Evolutionary conservation across 2,329 filamentous ascomycete species (phyloP), one percentile per base, ranked within the genome.

Genomic region (Stagonosporopsis vannaccii): DNA sequence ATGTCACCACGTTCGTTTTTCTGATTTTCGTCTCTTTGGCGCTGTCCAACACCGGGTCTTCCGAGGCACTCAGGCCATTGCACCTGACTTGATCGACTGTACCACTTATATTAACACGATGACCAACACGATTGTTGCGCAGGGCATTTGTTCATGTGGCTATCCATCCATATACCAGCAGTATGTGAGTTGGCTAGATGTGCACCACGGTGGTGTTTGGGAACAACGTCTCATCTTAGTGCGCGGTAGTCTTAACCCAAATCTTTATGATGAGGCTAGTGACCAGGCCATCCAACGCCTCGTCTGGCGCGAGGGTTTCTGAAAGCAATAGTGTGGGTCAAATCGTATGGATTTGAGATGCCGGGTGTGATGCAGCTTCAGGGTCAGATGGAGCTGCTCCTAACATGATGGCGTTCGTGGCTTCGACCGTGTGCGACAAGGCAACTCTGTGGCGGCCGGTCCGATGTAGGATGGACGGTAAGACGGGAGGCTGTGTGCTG

Each of bases 401-500:
- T 61, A 63, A 63, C 60, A 64, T 59, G 57, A 67, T 70, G 69
- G 69, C 68, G 66, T 63, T 62, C 33, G 64, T 67, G 65, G 67
- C 67, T 66, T 58, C 50, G 47, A 59, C 62, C 59, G 45, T 62
- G 69, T 71, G 65, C 61, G 63, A 72, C 69, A 56, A 59, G 53
- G 52, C 61, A 66, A 63, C 60, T 59, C 53, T 56, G 48, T 28
- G 49, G 35, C 52, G 26, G 36, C 37, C 36, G 45, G 42, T 55
- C 37, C 49, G 46, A 39, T 41, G 44, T 51, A 55, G 28, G 51
- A 44, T 49, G 48, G 47, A 52, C 44, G 45, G 46, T 26, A 58
- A 56, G 59, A 54, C 48, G 48, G 50, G 50, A 56, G 47, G 35
- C 49, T 42, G 58, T 48, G 30, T 51, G 35, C 37, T 48, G 50